phyloP scores from a whole-genome alignment of 306 rosid genomes.

The Carpinus fangiana region DNA sequence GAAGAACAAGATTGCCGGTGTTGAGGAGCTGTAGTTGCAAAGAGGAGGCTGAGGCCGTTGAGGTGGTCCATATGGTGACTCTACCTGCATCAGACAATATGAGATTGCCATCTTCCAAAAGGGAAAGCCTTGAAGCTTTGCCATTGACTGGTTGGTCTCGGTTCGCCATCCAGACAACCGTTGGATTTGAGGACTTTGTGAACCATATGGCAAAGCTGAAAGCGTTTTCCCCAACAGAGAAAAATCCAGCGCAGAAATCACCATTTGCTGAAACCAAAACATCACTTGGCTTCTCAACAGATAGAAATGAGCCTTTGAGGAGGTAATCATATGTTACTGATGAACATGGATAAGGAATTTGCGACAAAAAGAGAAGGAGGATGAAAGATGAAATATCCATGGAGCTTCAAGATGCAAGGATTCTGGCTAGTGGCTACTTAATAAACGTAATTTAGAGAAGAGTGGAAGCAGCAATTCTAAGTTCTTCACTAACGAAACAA shows the following conservation, averaged over 20 bases:
- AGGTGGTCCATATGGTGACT: slow-evolving; percentile 19
- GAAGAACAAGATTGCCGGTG: slow-evolving; percentile 27
- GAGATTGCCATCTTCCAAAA: slow-evolving; percentile 23
- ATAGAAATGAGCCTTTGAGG: slow-evolving; percentile 22
- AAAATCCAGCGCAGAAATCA: slow-evolving; percentile 31
- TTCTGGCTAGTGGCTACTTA: too few relatives aligned
- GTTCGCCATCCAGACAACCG: slow-evolving; percentile 34
- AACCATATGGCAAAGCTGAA: slow-evolving; percentile 38
- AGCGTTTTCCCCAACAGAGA: slow-evolving; percentile 26
- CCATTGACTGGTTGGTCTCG: slow-evolving; percentile 33
- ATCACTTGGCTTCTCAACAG: slow-evolving; percentile 13
- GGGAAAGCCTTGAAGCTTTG: slow-evolving; percentile 25
- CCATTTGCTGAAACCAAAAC: slow-evolving; percentile 12
- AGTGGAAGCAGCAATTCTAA: too few relatives aligned
- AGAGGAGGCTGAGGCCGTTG: neutral
- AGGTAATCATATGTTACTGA: slow-evolving; percentile 7
- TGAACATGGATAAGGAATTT: slow-evolving; percentile 7
- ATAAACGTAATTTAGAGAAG: too few relatives aligned
- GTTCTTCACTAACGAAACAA: too few relatives aligned
- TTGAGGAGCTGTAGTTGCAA: neutral
- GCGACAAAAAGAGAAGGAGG: slow-evolving; percentile 5
- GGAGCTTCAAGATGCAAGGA: neutral
- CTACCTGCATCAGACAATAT: slow-evolving; percentile 17
- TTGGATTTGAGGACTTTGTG: slow-evolving; percentile 11
- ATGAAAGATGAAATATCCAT: slow-evolving; percentile 1